A percentile compares a stretch with the other conserved stretches of the same genome.
Evolutionary conservation across 23 red algal species (phyloP).

Genomic region (Cyanidiococcus yangmingshanensis): DNA sequence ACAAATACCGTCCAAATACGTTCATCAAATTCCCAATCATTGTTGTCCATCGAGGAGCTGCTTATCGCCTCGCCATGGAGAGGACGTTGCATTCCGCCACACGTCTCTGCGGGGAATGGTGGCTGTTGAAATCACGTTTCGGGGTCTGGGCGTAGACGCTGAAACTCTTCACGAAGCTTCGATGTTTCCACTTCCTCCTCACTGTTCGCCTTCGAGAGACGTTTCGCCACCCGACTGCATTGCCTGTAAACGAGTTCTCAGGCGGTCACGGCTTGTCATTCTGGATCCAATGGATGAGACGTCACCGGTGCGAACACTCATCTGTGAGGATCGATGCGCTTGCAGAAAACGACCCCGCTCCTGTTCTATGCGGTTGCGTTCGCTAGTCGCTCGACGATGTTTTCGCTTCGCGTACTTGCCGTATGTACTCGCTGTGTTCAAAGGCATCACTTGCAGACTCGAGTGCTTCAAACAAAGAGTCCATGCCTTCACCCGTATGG

Average conservation of each 20-base stretch:
- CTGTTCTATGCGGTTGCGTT: neutral
- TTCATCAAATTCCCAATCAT: no score
- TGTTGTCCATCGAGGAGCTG: no score
- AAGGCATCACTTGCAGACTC: conserved; percentile 43
- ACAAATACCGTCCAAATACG: no score
- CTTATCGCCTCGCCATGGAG: no score
- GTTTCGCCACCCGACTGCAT: no score
- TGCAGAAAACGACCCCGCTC: neutral
- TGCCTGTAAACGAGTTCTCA: neutral
- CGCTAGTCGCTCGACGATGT: neutral
- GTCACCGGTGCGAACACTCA: neutral
- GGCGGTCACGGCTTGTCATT: neutral
- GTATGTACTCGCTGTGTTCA: conserved; percentile 43
- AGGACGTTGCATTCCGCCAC: no score
- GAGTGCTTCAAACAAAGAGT: conserved; percentile 39
- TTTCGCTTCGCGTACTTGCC: conserved; percentile 23
- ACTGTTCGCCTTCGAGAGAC: no score
- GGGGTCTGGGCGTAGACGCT: no score
- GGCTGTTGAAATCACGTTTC: no score
- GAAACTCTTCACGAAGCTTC: no score
- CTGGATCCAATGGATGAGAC: neutral
- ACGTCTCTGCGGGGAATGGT: no score
- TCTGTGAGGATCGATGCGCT: neutral
- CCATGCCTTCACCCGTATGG: conserved; percentile 68
- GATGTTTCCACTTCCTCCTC: no score